phyloP scores from a whole-genome alignment of 805 yeast species.

The Yarrowia sp. region DNA sequence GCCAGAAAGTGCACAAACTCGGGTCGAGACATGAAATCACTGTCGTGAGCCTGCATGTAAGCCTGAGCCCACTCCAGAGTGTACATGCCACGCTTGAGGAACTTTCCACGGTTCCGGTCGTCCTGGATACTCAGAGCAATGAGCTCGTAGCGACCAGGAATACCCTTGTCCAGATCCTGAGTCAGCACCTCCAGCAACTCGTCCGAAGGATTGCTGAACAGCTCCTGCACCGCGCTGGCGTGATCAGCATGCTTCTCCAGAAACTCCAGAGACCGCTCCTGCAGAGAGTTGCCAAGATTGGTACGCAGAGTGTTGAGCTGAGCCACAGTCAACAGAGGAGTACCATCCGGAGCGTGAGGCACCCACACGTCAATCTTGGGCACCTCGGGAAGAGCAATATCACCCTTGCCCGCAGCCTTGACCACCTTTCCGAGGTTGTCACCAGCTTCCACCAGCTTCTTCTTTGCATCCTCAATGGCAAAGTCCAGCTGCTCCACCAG shows the following conservation, averaged over 20 bases:
- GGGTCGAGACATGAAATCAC: constrained; percentile 11
- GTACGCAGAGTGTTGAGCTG: constrained; percentile 33
- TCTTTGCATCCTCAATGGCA: constrained; percentile 17
- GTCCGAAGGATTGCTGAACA: not conserved
- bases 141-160: constrained; percentile 14
- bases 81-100: constrained; percentile 2
- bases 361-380: constrained; percentile 27
- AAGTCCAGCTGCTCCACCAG: constrained; percentile 30
- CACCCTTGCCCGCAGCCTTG: not conserved
- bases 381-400: not conserved
- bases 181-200: not conserved
- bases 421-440: constrained; percentile 23
- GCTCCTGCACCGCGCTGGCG: constrained; percentile 18
- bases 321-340: constrained; percentile 26
- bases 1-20: constrained; percentile 23
- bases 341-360: constrained; percentile 27
- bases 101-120: not conserved
- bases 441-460: constrained; percentile 20
- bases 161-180: not conserved
- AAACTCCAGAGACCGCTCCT: constrained; percentile 29
- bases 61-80: constrained; percentile 12
- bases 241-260: constrained; percentile 11
- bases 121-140: constrained; percentile 4
- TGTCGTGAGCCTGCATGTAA: not conserved
- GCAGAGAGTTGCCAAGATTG: constrained; percentile 27